phyloP scores from a whole-genome alignment of 2,329 filamentous ascomycete genomes.

The Diaporthe amygdali region DNA sequence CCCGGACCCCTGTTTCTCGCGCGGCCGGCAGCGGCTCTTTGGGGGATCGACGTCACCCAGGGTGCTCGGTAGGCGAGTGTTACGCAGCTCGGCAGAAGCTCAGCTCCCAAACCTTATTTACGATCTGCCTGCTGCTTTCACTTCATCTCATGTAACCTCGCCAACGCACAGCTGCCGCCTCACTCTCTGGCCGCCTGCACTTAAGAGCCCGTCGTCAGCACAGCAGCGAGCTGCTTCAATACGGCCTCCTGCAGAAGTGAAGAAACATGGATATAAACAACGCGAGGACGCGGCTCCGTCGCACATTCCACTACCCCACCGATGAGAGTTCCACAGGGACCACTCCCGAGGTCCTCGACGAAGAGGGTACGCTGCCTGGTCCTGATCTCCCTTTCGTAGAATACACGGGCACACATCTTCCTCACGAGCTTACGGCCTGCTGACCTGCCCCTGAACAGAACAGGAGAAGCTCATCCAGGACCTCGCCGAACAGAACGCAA shows the following conservation, averaged over 20 bases:
- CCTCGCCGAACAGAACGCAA: conserved; percentile 60
- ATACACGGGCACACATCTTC: neutral
- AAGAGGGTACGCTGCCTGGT: conserved; percentile 62
- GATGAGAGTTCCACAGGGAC: conserved; percentile 60
- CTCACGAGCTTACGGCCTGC: conserved; percentile 55
- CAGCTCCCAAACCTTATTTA: conserved; percentile 8
- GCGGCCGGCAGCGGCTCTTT: conserved; percentile 15
- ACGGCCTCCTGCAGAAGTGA: neutral
- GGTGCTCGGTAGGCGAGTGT: neutral
- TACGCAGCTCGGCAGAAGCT: neutral
- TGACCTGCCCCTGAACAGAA: conserved; percentile 44
- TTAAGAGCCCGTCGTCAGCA: neutral
- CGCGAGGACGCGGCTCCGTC: conserved; percentile 68
- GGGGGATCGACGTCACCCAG: neutral
- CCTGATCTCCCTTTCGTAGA: neutral
- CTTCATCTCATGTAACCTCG: neutral
- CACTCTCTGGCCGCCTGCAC: neutral
- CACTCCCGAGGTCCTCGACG: conserved; percentile 70
- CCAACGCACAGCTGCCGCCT: neutral
- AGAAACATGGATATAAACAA: conserved; percentile 29
- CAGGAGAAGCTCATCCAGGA: conserved; percentile 67
- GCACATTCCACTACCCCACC: conserved; percentile 76
- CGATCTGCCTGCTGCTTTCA: neutral
- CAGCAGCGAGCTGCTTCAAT: neutral
- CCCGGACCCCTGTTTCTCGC: conserved; percentile 7